Percentiles rank a stretch among this genome's conserved stretches.
phyloP scores from a whole-genome alignment of 306 rosid species.

The Glycine latifolia region DNA sequence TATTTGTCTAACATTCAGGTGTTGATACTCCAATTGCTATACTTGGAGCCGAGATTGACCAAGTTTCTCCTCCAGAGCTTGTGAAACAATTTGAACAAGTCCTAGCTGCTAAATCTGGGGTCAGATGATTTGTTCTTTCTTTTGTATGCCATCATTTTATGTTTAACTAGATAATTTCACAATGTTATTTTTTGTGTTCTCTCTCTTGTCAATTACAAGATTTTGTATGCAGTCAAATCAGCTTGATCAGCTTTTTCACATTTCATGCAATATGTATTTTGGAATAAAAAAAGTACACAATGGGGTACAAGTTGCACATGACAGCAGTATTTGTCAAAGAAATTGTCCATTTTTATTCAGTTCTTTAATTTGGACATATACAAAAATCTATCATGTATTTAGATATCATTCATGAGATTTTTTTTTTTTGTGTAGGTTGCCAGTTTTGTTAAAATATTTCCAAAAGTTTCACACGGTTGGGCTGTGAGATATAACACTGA shows the following conservation, averaged over 20 bases:
- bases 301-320: neutral
- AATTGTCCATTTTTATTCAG: neutral
- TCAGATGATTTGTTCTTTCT: slow-evolving; percentile 33
- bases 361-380: neutral
- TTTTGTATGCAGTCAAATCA: slow-evolving; percentile 3
- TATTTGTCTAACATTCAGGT: slow-evolving; percentile 48
- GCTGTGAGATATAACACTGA: slow-evolving; percentile 52
- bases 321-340: neutral
- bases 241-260: slow-evolving; percentile 2
- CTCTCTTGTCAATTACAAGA: neutral
- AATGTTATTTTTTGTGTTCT: neutral
- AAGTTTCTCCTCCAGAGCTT: slow-evolving; percentile 59
- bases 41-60: slow-evolving; percentile 78
- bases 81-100: slow-evolving; percentile 67
- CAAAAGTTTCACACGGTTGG: slow-evolving; percentile 65
- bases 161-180: neutral
- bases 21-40: slow-evolving; percentile 64
- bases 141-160: neutral
- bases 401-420: neutral
- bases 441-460: slow-evolving; percentile 60
- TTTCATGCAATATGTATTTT: neutral
- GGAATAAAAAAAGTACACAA: neutral
- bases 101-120: slow-evolving; percentile 64
- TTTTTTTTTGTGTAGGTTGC: slow-evolving; percentile 34
- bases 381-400: neutral